Conservation (phyloP, 768 basidiomycete genomes). For the Kondoa subrosea region DNA sequence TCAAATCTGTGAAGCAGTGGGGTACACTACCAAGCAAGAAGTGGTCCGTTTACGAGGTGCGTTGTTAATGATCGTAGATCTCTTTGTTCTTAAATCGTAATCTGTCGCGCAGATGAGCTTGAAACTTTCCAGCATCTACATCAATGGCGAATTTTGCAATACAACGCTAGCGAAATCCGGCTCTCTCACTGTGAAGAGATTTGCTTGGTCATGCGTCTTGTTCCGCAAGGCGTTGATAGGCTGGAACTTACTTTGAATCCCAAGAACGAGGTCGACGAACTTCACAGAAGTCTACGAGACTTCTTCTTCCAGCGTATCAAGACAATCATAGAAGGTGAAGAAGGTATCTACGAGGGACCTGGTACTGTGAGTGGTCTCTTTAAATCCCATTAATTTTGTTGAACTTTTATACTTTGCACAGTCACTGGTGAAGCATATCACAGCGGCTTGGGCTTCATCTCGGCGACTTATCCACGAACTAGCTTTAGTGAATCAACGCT, state of each 20-base stretch:
- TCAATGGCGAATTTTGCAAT: slow-evolving; percentile 21
- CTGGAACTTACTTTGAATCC: slow-evolving; percentile 7
- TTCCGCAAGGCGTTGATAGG: background rate
- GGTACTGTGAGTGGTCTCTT: background rate
- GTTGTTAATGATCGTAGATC: background rate
- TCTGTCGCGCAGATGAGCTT: slow-evolving; percentile 21
- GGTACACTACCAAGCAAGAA: slow-evolving; percentile 22
- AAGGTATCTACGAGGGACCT: background rate
- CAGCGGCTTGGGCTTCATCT: slow-evolving; percentile 13
- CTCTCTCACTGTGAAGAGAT: slow-evolving; percentile 22
- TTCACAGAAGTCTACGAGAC: background rate
- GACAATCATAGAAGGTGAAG: slow-evolving; percentile 1
- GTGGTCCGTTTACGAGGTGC: slow-evolving; percentile 23
- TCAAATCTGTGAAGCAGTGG: slow-evolving; percentile 12
- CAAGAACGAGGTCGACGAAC: slow-evolving; percentile 4
- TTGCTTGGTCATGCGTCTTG: slow-evolving; percentile 13
- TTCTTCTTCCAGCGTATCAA: slow-evolving; percentile 18
- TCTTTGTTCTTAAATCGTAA: background rate
- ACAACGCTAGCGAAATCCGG: slow-evolving; percentile 2
- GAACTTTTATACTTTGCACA: background rate
- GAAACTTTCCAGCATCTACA: slow-evolving; percentile 24
- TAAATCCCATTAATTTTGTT: background rate
- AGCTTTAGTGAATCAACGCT: slow-evolving; percentile 2
- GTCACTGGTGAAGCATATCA: slow-evolving; percentile 11
- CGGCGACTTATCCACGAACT: slow-evolving; percentile 14